Conservation (phyloP, 2,329 filamentous ascomycete genomes). For the Tolypocladium cylindrosporum region DNA sequence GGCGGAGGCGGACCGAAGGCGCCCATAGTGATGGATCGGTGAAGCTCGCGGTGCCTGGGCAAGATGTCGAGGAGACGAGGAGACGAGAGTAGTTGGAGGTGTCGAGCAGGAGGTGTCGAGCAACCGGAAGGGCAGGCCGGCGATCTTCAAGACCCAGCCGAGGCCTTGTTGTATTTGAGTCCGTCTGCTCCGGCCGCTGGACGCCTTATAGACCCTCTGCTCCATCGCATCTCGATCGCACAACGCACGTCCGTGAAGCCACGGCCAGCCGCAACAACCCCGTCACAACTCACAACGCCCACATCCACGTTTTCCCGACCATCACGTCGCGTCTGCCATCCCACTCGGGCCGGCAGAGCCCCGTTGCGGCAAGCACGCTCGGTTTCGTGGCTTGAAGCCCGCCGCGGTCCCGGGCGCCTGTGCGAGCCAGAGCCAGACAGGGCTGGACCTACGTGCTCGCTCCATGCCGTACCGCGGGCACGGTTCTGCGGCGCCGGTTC, state of each 20-base stretch:
- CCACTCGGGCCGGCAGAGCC: background rate
- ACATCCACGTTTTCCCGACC: background rate
- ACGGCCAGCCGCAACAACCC: background rate
- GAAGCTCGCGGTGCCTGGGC: background rate
- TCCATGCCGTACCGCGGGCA: background rate
- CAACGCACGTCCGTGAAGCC: background rate
- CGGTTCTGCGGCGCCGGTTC: background rate
- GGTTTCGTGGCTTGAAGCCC: background rate
- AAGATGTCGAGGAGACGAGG: background rate
- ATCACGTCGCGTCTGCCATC: background rate
- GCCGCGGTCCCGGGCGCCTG: no score
- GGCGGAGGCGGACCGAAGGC: constrained; percentile 3
- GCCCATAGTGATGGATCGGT: background rate
- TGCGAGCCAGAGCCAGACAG: no score
- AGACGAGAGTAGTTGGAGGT: background rate
- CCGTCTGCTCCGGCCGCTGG: background rate
- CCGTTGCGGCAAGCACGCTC: background rate
- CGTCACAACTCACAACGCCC: background rate
- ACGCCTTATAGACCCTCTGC: background rate
- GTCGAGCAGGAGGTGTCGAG: background rate
- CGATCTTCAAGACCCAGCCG: background rate
- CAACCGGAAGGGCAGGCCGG: background rate
- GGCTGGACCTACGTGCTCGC: no score
- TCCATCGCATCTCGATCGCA: background rate
- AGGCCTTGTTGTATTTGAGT: background rate